These are phyloP conservation scores for Dothistroma septosporum DNA, from an alignment of 2,329 filamentous ascomycete species.

Conservation along the genomic window DNA sequence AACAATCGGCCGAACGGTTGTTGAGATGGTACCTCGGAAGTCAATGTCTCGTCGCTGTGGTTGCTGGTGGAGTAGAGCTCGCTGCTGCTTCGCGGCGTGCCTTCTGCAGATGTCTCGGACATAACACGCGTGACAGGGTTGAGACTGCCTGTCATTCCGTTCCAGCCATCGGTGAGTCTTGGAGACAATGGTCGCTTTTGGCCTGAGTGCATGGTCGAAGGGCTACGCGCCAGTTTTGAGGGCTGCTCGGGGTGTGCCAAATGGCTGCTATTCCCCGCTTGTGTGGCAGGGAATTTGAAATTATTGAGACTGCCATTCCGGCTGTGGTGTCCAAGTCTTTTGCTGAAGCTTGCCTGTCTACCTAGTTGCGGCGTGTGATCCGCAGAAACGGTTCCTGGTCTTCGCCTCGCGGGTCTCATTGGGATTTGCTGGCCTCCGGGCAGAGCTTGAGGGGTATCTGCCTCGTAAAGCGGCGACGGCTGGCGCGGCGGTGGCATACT, in stretches of 20 bases:
- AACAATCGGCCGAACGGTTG: conserved; percentile 49
- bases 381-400: conserved; percentile 31
- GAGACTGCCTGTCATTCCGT: conserved; percentile 47
- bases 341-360: conserved; percentile 18
- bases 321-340: conserved; percentile 13
- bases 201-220: conserved; percentile 36
- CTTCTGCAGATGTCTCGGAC: conserved; percentile 69
- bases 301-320: conserved; percentile 12
- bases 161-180: conserved; percentile 33
- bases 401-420: conserved; percentile 23
- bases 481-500: conserved; percentile 27
- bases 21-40: conserved; percentile 69
- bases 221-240: conserved; percentile 29
- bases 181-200: conserved; percentile 30
- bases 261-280: conserved; percentile 23
- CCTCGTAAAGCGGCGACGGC: conserved; percentile 42
- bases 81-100: conserved; percentile 82
- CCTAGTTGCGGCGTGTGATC: conserved; percentile 30
- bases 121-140: conserved; percentile 65
- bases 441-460: conserved; percentile 35
- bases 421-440: conserved; percentile 17
- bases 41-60: conserved; percentile 86
- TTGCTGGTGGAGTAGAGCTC: conserved; percentile 96
- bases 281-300: conserved; percentile 32
- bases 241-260: conserved; percentile 13